Base-by-base conservation (phyloP, 176 grass and related monocot species). In the Puya raimondii region DNA sequence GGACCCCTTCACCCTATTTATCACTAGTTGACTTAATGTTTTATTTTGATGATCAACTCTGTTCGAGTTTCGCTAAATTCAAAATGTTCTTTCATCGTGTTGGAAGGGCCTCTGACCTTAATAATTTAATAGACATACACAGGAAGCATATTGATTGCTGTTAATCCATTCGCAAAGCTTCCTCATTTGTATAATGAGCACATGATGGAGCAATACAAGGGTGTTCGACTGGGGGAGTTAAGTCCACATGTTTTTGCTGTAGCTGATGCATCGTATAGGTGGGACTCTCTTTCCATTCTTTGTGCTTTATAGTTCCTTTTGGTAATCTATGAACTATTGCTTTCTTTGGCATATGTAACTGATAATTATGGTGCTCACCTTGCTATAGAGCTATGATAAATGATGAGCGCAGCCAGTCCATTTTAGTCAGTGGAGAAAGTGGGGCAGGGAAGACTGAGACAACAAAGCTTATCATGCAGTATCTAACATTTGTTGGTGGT, bases 121-220 rank as follows among this genome's bases (percentile, higher is more conserved):
- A 15, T 22, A 23, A 23, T 64, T 78, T 78, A 70, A 74, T 76
- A 99, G 94, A 99, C 94, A 15, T 93, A 99, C 77, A 93, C 94
- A 23, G 94, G 94, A 78, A 99, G 84, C 82, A 93, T 99, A 73
- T 80, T 99, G 89, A 99, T 99, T 72, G 94, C 94, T 68, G 86
- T 99, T 65, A 93, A 99, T 80, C 94, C 94, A 69, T 99, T 93
- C 78, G 93, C 87, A 48, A 99, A 84, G 64, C 87, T 99, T 52
- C 87, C 89, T 81, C 94, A 99, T 84, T 77, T 99, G 63, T 99
- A 99, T 75, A 93, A 84, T 50, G 87, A 93, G 70, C 86, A 99
- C 82, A 99, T 99, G 94, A 99, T 99, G 89, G 87, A 90, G 70
- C 94, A 99, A 83, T 99, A 99, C 69, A 99, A 90, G 80, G 89